Evolutionary conservation across 2,329 filamentous ascomycete genomes (phyloP).

Genomic region (Cyphellophora attinorum): DNA sequence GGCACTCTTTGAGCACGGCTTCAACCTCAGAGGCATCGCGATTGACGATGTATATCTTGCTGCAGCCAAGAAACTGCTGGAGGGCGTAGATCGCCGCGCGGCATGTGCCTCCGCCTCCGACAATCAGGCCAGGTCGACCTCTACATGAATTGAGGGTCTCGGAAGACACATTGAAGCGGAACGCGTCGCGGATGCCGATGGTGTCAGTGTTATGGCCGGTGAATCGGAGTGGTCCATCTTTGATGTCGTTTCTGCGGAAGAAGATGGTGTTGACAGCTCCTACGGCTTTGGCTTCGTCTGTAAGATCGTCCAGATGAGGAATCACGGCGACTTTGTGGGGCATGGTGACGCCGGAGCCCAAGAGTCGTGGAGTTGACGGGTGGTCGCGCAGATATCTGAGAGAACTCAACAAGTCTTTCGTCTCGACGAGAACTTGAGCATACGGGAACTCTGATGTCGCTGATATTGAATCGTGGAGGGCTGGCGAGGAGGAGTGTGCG

Average conservation of each 20-base stretch:
- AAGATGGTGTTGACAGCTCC: conserved; percentile 77
- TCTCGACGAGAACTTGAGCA: conserved; percentile 32
- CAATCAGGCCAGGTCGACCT: conserved; percentile 57
- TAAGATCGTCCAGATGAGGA: conserved; percentile 61
- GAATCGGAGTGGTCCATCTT: conserved; percentile 15
- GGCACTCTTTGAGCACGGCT: conserved; percentile 57
- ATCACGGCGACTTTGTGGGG: conserved; percentile 74
- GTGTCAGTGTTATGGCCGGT: conserved; percentile 59
- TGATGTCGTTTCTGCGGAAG: conserved; percentile 33
- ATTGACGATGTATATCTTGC: conserved; percentile 67
- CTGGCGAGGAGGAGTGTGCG: conserved; percentile 46
- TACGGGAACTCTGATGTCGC: conserved; percentile 41
- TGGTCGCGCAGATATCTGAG: conserved; percentile 26
- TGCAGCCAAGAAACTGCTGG: conserved; percentile 57
- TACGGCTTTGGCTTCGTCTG: conserved; percentile 61
- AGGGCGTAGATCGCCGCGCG: conserved; percentile 68
- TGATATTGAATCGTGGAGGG: conserved; percentile 47
- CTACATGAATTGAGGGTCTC: conserved; percentile 38
- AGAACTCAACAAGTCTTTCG: conserved; percentile 22
- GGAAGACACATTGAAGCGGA: conserved; percentile 40
- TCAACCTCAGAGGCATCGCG: conserved; percentile 59
- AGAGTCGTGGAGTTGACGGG: conserved; percentile 21
- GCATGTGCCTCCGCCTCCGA: conserved; percentile 72
- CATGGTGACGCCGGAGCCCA: conserved; percentile 67
- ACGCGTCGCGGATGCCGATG: conserved; percentile 65